A percentile compares a stretch with the other conserved stretches of the same genome.
Evolutionary conservation across 2,329 filamentous ascomycete genomes (phyloP).

Genomic region (Helotiales sp.): DNA sequence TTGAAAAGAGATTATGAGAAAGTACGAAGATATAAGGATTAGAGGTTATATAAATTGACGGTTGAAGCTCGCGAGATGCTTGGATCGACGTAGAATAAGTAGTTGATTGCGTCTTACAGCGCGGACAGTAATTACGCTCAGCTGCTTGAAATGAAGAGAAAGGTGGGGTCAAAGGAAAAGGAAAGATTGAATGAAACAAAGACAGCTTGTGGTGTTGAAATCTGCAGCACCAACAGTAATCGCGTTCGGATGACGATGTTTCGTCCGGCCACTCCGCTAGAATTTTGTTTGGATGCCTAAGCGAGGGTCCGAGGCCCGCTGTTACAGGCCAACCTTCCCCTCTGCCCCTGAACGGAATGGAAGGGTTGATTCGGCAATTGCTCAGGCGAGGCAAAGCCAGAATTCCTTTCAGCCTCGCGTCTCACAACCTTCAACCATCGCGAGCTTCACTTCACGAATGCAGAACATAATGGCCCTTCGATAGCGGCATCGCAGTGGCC

Average conservation of each 20-base stretch:
- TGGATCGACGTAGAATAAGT: too few species aligned
- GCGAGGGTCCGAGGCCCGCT: neutral
- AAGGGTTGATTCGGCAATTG: neutral
- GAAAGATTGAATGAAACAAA: constrained; percentile 3
- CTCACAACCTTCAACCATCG: constrained; percentile 22
- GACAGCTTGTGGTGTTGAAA: neutral
- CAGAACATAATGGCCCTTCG: constrained; percentile 19
- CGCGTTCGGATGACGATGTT: constrained; percentile 2
- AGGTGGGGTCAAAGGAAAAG: neutral
- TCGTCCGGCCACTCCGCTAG: constrained; percentile 6
- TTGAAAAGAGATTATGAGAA: neutral
- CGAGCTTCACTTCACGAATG: neutral
- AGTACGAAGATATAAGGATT: neutral
- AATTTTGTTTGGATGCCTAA: constrained; percentile 4
- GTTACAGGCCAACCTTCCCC: neutral
- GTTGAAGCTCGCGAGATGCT: neutral
- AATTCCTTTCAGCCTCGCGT: constrained; percentile 12
- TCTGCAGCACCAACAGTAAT: neutral
- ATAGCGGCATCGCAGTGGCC: constrained; percentile 23
- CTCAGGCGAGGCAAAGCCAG: constrained; percentile 4
- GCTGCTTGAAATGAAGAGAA: neutral
- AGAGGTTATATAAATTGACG: neutral
- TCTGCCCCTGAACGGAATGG: too few species aligned
- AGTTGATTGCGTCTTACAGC: neutral
- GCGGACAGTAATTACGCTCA: neutral